Conservation (phyloP, 805 yeast species). For the Kazachstania taianensis region DNA sequence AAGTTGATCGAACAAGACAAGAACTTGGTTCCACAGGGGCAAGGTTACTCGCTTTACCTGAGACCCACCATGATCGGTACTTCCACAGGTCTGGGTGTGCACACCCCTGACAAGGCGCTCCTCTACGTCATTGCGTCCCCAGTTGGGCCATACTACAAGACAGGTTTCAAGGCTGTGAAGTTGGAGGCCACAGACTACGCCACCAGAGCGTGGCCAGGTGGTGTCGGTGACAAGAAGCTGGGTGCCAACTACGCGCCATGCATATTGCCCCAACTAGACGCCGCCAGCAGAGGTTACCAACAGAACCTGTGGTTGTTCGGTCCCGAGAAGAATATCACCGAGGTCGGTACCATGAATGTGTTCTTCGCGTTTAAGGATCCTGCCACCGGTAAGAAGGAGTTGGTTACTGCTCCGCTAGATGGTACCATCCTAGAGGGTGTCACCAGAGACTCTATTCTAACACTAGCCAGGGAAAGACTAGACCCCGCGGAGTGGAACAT, state of each 20-base stretch:
- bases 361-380: constrained; percentile 75
- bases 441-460: constrained; percentile 80
- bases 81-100: constrained; percentile 77
- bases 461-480: constrained; percentile 66
- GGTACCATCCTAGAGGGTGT: constrained; percentile 97
- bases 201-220: constrained; percentile 99
- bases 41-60: constrained; percentile 84
- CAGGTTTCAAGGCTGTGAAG: constrained; percentile 92
- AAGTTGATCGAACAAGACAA: constrained; percentile 67
- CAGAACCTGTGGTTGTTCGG: constrained; percentile 97
- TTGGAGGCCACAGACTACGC: constrained; percentile 94
- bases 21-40: constrained; percentile 70
- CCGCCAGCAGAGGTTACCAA: constrained; percentile 85
- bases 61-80: constrained; percentile 97
- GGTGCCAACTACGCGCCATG: constrained; percentile 99
- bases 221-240: constrained; percentile 89
- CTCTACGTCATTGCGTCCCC: constrained; percentile 87
- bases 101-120: constrained; percentile 70
- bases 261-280: constrained; percentile 79
- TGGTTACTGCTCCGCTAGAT: constrained; percentile 92
- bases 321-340: constrained; percentile 77
- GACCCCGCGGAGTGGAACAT: constrained; percentile 71
- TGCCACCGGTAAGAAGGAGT: constrained; percentile 75
- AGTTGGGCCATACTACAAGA: constrained; percentile 91
- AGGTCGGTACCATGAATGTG: constrained; percentile 96